These are phyloP conservation scores for Cunninghamia lanceolata DNA, from an alignment of 75 land plant genomes.

Conservation along the genomic window DNA sequence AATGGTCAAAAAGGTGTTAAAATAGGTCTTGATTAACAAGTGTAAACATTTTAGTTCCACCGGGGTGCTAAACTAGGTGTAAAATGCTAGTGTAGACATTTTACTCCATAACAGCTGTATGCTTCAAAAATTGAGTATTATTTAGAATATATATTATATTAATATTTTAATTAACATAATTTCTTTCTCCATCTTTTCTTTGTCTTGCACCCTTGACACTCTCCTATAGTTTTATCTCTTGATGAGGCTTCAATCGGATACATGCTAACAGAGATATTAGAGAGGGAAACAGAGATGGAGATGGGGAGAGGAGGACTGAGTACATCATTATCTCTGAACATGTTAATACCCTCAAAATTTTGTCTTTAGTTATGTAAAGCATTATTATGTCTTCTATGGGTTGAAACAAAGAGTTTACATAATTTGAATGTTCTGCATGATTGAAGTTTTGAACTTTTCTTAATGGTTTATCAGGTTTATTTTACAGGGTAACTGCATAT, in stretches of 20 bases:
- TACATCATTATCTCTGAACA: neutral
- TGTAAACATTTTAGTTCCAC: no score
- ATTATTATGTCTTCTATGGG: neutral
- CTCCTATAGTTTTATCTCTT: neutral
- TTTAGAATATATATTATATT: neutral
- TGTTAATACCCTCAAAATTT: neutral
- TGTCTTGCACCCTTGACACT: neutral
- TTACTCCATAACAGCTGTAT: no score
- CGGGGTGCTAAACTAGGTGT: no score
- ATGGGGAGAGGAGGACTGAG: neutral
- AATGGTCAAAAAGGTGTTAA: no score
- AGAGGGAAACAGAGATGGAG: neutral
- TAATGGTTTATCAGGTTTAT: neutral
- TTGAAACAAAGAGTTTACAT: neutral
- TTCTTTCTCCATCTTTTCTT: neutral
- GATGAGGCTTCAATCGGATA: neutral
- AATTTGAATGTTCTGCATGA: neutral
- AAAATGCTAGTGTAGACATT: no score
- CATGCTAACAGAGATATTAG: neutral
- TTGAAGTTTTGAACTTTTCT: neutral
- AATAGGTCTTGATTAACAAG: no score
- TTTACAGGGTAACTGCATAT: slow-evolving; percentile 73
- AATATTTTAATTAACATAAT: neutral
- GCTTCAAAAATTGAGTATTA: neutral
- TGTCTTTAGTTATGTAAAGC: neutral